Evolutionary conservation across 495 filamentous ascomycete species (phyloP), one percentile per base, ranked within the genome.

Genomic region (Aspergillus diversus): DNA sequence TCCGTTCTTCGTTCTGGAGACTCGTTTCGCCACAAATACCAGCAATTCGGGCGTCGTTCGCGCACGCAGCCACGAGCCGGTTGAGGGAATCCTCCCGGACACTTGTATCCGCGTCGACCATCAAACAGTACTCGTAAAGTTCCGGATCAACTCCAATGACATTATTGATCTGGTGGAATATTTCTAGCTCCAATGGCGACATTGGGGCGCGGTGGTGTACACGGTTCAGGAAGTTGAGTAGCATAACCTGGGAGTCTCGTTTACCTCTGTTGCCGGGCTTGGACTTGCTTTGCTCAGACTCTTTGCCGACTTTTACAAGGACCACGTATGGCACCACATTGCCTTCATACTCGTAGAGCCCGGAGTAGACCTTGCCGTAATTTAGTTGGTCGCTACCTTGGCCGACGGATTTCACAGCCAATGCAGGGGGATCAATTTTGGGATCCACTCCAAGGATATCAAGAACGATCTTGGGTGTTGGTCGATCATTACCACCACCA

Each of bases 121-220:
- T 96, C 70, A 99, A 84, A 35, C 97, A 86, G 69, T 97, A 99
- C 76, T 99, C 95, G 72, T 99, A 99, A 8, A 99, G 86, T 71
- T 97, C 92, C 17, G 95, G 95, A 67, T 99, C 92, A 33, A 99
- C 95, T 64, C 95, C 95, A 65, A 99, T 99, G 69, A 99, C 91
- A 71, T 99, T 99, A 80, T 96, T 96, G 81, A 99, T 94, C 73
- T 99, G 95, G 66, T 99, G 94, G 82, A 96, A 97, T 80, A 98
- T 94, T 73, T 99, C 95, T 21, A 99, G 83, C 75, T 99, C 94
- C 31, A 99, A 87, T 9, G 95, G 96, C 47, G 87, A 91, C 95
- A 99, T 99, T 5, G 94, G 87, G 5, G 89, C 79, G 61, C 92
- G 91, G 73, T 99, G 91, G 73, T 99, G 95, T 15, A 99, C 94